Conservation (phyloP, 1,284 basidiomycete genomes). For the Exobasidium cylindrosporum region DNA sequence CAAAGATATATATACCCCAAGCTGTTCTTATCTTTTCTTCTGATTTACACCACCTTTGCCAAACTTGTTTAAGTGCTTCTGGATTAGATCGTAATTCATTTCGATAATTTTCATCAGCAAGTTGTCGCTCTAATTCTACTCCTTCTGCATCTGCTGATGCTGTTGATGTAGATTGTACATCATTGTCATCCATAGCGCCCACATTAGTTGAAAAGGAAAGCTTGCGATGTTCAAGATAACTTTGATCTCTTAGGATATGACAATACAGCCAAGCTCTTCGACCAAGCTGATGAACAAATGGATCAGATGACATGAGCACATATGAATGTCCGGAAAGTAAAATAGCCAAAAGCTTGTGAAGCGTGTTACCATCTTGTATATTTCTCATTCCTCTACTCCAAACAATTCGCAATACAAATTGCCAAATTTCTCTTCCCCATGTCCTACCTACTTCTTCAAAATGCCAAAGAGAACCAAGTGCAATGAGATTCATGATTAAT, state of each 20-base stretch:
- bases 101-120: not conserved
- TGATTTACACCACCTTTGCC: not conserved
- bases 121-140: not conserved
- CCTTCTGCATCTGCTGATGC: not conserved
- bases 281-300: not conserved
- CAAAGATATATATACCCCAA: not conserved
- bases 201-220: no score
- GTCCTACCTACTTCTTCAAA: not conserved
- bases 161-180: not conserved
- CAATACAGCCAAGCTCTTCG: not conserved
- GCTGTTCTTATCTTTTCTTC: not conserved
- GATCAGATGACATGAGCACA: constrained; percentile 4
- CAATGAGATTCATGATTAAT: constrained; percentile 1
- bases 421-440: not conserved
- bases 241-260: not conserved
- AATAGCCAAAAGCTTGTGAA: not conserved
- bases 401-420: not conserved
- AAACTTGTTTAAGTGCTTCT: not conserved
- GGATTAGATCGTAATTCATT: not conserved
- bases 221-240: not conserved
- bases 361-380: not conserved
- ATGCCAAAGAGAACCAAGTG: constrained; percentile 5
- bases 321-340: not conserved
- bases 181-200: not conserved
- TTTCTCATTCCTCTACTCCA: not conserved